Base-by-base conservation (phyloP, 108 stramenopile genomes). In the Mediolabrus comicus region DNA sequence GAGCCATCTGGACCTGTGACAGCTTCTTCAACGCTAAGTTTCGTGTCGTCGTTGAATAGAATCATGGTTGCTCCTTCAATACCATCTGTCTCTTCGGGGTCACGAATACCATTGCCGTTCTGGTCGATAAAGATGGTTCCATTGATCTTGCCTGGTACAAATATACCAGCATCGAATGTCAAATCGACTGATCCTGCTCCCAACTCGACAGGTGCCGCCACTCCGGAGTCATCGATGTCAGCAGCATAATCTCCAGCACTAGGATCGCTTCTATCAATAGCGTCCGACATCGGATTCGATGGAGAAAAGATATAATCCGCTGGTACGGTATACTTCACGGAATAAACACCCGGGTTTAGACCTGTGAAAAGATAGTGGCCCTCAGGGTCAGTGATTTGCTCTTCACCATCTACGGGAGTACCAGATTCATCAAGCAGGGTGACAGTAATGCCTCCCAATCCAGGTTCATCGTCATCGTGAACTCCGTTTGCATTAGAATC, bases 151-250 rank as follows among this genome's bases (percentile, higher is more conserved):
- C 57, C 59, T 14, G 77, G 69, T 9, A 39, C 43, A 32, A 49
- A 77, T 51, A 77, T 38, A 59, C 69, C 76, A 22, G 68, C 76
- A 65, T 70, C 69, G 17, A 77, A 69, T 3, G 76, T 57, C 26
- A 51, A 51, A 36, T 70, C 57, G 8, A 14, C 39, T 59, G 35
- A 64, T 32, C 76, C 76, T 11, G 76, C 34, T 29, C 32, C 12
- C 52, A 77, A 43, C 35, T 59, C 35, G 29, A 64, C 31, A 43
- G 62, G 14, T 5, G 68, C 28, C 25, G 69, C 65, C 22, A 62
- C 26, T 53, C 70, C 70, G 3, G 60, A 49, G 46, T 22, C n/a
- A 8, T 49, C 46, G 3, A 49, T 49, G 22, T 49, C 46, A 24
- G 46, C 22, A 14, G 46, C 46, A 49, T 49, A 49, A 49, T 49